Evolutionary conservation across 495 filamentous ascomycete genomes (phyloP), one percentile per base, ranked within the genome.

Genomic region (Achaetomiella virescens): DNA sequence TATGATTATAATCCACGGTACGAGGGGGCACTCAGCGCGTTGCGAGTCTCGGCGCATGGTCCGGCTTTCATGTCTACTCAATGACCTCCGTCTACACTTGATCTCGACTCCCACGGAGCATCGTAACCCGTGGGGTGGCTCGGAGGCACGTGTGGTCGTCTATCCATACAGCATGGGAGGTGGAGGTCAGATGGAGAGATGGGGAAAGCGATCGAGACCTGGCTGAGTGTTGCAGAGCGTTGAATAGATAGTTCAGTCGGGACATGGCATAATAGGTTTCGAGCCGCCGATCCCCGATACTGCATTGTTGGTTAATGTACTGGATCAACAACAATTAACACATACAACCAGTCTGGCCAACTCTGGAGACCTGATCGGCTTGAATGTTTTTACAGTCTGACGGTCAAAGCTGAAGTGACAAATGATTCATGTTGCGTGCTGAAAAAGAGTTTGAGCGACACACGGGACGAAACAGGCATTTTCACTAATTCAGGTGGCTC

Each of bases 1-100:
- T 68, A 70, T 62, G 64, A 64, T 38, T 47, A 64, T 65, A 65
- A 62, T 60, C 52, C 54, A 66, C 55, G 63, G 65, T 57, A 61
- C 57, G 57, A 58, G 64, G 53, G n/a, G 48, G 33, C 48, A 48
- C 15, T 38, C 6, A 25, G 45, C 48, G 43, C 56, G n/a, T 22
- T 12, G 48, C 44, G 21, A 33, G 33, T 24, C 47, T 57, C 54
- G 38, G 21, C 22, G 47, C 24, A 50, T 51, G 36, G 52, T 42
- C 40, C 12, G 29, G 38, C 25, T 37, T 48, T 59, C 29, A 37
- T 56, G 50, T 38, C 29, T 33, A 46, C 43, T n/a, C 15, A 15
- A 17, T 21, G 33, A 15, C 33, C 24, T 35, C 11, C 9, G 47
- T 27, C 6, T 24, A 8, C 2, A 17, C 22, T n/a, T 10, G 10